These are phyloP conservation scores for Diplodia seriata DNA, from an alignment of 2,329 filamentous ascomycete genomes.

Conservation along the genomic window DNA sequence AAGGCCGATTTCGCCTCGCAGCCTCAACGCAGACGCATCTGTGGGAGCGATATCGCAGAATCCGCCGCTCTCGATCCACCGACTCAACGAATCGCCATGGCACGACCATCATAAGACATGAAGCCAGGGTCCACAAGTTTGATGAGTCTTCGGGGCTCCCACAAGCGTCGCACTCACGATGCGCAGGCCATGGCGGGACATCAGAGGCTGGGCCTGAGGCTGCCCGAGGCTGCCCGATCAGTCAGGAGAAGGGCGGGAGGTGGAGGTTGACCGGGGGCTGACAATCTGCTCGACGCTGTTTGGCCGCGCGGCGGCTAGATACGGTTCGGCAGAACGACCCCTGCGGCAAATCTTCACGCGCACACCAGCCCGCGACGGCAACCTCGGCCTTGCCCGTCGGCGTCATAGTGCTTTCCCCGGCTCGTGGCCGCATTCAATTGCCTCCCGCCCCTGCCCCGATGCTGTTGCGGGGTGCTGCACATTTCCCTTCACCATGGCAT, in stretches of 20 bases:
- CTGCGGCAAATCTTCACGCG: constrained; percentile 28
- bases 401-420: constrained; percentile 29
- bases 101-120: constrained; percentile 24
- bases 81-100: background rate
- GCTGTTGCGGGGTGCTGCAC: constrained; percentile 16
- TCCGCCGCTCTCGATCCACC: background rate
- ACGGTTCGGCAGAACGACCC: constrained; percentile 15
- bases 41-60: constrained; percentile 15
- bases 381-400: constrained; percentile 29
- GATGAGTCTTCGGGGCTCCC: background rate
- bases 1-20: background rate
- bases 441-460: constrained; percentile 21
- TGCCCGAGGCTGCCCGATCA: background rate
- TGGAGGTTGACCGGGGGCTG: constrained; percentile 21
- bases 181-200: background rate
- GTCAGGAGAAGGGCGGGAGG: background rate
- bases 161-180: too few species aligned
- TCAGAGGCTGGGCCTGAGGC: background rate
- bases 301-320: constrained; percentile 22
- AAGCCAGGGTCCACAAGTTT: constrained; percentile 19
- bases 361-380: constrained; percentile 12
- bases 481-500: constrained; percentile 27
- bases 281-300: constrained; percentile 27
- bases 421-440: constrained; percentile 1
- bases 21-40: background rate